phyloP scores from a whole-genome alignment of 352 stramenopile species.

The Phytophthora sansomeana region DNA sequence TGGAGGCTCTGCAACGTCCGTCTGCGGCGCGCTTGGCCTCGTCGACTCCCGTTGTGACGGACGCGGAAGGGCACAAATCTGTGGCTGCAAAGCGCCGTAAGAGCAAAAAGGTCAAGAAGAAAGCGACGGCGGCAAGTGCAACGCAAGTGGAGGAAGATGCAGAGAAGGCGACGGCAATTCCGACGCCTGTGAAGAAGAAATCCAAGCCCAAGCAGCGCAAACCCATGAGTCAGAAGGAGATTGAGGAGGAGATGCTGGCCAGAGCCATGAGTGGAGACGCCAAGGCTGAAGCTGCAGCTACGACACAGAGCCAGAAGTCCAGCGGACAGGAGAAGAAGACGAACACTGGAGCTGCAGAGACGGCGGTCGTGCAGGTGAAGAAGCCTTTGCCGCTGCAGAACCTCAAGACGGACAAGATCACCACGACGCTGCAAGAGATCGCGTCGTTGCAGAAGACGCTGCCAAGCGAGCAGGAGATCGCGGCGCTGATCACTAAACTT shows the following conservation, averaged over 20 bases:
- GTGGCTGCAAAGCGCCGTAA: constrained; percentile 42
- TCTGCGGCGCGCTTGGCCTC: constrained; percentile 1
- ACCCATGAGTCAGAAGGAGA: constrained; percentile 35
- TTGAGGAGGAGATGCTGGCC: constrained; percentile 47
- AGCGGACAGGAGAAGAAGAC: constrained; percentile 19
- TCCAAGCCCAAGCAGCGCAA: constrained; percentile 31
- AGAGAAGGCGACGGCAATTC: background rate
- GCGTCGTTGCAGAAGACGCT: constrained; percentile 77
- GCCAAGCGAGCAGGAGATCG: constrained; percentile 73
- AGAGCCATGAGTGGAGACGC: constrained; percentile 30
- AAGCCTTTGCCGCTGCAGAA: constrained; percentile 45
- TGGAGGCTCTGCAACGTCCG: constrained; percentile 1
- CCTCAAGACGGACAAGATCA: constrained; percentile 69
- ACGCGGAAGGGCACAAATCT: constrained; percentile 27
- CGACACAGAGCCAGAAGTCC: background rate
- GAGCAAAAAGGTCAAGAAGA: constrained; percentile 40
- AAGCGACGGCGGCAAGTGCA: constrained; percentile 12
- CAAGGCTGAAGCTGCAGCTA: constrained; percentile 7
- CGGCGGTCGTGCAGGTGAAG: constrained; percentile 26
- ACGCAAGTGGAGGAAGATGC: constrained; percentile 5
- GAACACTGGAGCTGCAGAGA: constrained; percentile 6
- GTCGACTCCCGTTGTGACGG: background rate
- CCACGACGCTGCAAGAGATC: constrained; percentile 78
- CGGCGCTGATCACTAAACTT: constrained; percentile 61
- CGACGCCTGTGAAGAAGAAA: constrained; percentile 7